Evolutionary conservation across 2,329 filamentous ascomycete genomes (phyloP).

Genomic region (Aspergillus sp.): DNA sequence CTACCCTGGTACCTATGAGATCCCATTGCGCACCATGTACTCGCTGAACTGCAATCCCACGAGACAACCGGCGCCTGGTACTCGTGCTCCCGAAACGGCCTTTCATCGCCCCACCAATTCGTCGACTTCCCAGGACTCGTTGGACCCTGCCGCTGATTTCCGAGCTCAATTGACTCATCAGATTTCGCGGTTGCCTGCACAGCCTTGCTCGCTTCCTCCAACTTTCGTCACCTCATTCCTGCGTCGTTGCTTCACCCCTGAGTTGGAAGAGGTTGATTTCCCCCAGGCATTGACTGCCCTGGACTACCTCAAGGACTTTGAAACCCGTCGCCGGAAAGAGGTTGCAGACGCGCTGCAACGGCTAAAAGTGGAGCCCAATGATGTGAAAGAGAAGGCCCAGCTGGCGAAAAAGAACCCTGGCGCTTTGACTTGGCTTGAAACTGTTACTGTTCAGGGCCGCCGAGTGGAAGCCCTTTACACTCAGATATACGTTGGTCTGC

Average conservation of each 20-base stretch:
- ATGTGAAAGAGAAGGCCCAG: slow-evolving; percentile 51
- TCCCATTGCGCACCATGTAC: slow-evolving; percentile 69
- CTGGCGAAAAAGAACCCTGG: slow-evolving; percentile 56
- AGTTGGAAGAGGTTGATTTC: slow-evolving; percentile 63
- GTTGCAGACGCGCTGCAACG: slow-evolving; percentile 56
- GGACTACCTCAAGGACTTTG: slow-evolving; percentile 67
- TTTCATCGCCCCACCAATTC: slow-evolving; percentile 37
- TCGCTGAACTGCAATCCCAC: slow-evolving; percentile 63
- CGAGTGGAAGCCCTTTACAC: slow-evolving; percentile 60
- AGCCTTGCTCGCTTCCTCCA: slow-evolving; percentile 64
- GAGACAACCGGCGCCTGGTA: slow-evolving; percentile 34
- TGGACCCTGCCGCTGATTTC: slow-evolving; percentile 46
- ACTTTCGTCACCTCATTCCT: slow-evolving; percentile 65
- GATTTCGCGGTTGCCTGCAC: slow-evolving; percentile 59
- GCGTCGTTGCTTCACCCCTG: slow-evolving; percentile 58
- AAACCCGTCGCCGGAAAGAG: slow-evolving; percentile 61
- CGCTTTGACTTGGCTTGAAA: slow-evolving; percentile 58
- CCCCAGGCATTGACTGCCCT: slow-evolving; percentile 65
- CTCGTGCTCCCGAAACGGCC: slow-evolving; percentile 35
- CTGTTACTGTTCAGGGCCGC: slow-evolving; percentile 53
- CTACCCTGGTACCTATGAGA: slow-evolving; percentile 65
- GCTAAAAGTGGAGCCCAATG: slow-evolving; percentile 54
- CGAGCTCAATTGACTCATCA: slow-evolving; percentile 50
- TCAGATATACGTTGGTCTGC: slow-evolving; percentile 62
- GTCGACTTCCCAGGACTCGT: slow-evolving; percentile 27